These are phyloP conservation scores for Solanum rostratum DNA, from an alignment of 257 asterid genomes.

Conservation along the genomic window DNA sequence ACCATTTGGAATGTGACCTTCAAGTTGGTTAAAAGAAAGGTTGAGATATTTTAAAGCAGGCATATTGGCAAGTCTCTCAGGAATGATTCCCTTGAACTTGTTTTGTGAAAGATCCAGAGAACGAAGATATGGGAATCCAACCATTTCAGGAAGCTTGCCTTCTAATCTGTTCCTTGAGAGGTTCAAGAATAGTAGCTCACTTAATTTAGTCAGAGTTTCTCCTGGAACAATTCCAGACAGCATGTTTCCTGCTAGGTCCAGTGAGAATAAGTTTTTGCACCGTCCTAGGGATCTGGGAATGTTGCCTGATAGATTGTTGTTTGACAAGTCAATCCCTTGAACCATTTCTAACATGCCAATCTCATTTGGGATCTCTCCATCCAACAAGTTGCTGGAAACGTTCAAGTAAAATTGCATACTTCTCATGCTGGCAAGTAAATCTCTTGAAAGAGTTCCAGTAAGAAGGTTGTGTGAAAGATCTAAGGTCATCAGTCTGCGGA, in stretches of 20 bases:
- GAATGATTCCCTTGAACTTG: slow-evolving; percentile 54
- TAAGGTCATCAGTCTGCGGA: slow-evolving; percentile 24
- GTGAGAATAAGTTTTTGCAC: slow-evolving; percentile 50
- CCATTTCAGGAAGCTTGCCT: slow-evolving; percentile 46
- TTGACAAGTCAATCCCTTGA: slow-evolving; percentile 57
- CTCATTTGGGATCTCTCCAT: slow-evolving; percentile 53
- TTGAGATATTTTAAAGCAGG: slow-evolving; percentile 44
- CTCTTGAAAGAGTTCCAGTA: slow-evolving; percentile 36
- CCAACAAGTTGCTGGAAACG: slow-evolving; percentile 45
- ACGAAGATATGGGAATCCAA: slow-evolving; percentile 24
- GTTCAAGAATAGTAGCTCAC: slow-evolving; percentile 35
- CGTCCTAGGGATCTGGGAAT: slow-evolving; percentile 35
- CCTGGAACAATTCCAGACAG: slow-evolving; percentile 34
- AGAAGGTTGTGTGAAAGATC: slow-evolving; percentile 58
- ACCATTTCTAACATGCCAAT: slow-evolving; percentile 59
- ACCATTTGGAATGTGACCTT: slow-evolving; percentile 47
- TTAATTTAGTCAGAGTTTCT: slow-evolving; percentile 26
- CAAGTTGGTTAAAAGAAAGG: slow-evolving; percentile 62
- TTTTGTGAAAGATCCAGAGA: slow-evolving; percentile 57
- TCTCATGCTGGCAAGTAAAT: slow-evolving; percentile 40
- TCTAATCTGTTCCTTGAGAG: slow-evolving; percentile 48
- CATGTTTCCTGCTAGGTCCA: slow-evolving; percentile 53
- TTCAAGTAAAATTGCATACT: slow-evolving; percentile 55
- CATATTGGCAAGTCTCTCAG: slow-evolving; percentile 33
- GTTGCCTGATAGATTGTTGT: slow-evolving; percentile 47